phyloP scores from a whole-genome alignment of 164 flowering plant species.

The Magnolia changhungtana region DNA sequence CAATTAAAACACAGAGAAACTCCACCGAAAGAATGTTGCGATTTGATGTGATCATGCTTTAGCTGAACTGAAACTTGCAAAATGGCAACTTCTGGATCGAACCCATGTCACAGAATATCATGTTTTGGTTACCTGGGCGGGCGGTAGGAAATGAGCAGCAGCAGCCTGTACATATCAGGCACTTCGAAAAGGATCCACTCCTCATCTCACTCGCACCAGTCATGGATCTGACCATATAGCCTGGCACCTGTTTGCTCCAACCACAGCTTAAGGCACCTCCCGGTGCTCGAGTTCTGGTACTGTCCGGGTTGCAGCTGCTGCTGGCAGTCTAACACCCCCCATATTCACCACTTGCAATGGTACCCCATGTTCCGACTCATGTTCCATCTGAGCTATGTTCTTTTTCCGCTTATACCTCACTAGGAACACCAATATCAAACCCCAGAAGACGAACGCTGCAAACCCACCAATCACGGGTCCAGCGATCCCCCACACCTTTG shows the following conservation, averaged over 20 bases:
- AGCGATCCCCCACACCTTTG: constrained; percentile 54
- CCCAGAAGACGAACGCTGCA: constrained; percentile 34
- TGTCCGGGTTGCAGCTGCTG: constrained; percentile 30
- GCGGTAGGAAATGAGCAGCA: background rate
- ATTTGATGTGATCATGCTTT: background rate
- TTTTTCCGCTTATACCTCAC: constrained; percentile 34
- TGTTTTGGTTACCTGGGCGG: background rate
- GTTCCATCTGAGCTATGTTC: constrained; percentile 67
- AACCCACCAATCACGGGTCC: constrained; percentile 65
- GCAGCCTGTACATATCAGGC: constrained; percentile 13
- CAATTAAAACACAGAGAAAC: constrained; percentile 2
- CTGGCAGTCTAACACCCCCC: constrained; percentile 23
- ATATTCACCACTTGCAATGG: constrained; percentile 23
- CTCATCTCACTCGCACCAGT: constrained; percentile 3
- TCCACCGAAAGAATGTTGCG: constrained; percentile 5
- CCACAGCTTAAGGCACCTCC: constrained; percentile 16
- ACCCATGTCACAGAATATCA: constrained; percentile 3
- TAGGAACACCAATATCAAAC: constrained; percentile 34
- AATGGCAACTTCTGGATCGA: background rate
- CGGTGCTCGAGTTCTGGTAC: constrained; percentile 27
- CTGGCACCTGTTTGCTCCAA: background rate
- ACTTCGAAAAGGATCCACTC: background rate
- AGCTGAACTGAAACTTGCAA: constrained; percentile 1
- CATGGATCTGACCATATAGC: too few relatives aligned
- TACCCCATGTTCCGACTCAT: constrained; percentile 66